Conservation (phyloP, 2,329 filamentous ascomycete genomes). For the Colletotrichum cereale region DNA sequence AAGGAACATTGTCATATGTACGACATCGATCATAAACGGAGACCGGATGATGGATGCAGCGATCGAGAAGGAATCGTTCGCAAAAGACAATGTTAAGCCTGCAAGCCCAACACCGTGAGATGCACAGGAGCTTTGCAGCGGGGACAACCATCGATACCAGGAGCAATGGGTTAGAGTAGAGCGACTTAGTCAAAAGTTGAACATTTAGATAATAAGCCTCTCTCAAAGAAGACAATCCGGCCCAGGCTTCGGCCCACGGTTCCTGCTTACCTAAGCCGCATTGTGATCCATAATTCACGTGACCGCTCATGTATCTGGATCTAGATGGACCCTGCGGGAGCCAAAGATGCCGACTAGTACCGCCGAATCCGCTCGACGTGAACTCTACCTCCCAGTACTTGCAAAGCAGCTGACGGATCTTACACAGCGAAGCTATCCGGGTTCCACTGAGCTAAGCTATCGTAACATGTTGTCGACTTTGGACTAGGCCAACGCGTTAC, state of each 20-base stretch:
- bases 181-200: background rate
- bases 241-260: too few species aligned
- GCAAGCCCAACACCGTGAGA: slow-evolving; percentile 41
- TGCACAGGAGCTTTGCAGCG: background rate
- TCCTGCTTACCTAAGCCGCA: too few species aligned
- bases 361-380: too few species aligned
- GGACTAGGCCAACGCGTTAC: slow-evolving; percentile 20
- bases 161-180: background rate
- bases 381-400: background rate
- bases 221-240: background rate
- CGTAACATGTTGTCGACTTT: slow-evolving; percentile 35
- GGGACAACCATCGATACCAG: background rate
- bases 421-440: slow-evolving; percentile 21
- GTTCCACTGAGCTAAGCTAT: slow-evolving; percentile 24
- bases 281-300: too few species aligned
- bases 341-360: too few species aligned
- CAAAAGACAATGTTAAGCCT: slow-evolving; percentile 51
- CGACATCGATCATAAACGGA: slow-evolving; percentile 91
- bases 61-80: slow-evolving; percentile 78
- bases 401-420: slow-evolving; percentile 22
- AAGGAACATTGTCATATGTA: slow-evolving; percentile 90
- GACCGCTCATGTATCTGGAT: too few species aligned
- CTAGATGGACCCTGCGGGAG: too few species aligned
- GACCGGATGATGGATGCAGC: slow-evolving; percentile 89
- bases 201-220: slow-evolving; percentile 19